Evolutionary conservation across 768 basidiomycete species (phyloP).

Genomic region (Tephrocybe sp.): DNA sequence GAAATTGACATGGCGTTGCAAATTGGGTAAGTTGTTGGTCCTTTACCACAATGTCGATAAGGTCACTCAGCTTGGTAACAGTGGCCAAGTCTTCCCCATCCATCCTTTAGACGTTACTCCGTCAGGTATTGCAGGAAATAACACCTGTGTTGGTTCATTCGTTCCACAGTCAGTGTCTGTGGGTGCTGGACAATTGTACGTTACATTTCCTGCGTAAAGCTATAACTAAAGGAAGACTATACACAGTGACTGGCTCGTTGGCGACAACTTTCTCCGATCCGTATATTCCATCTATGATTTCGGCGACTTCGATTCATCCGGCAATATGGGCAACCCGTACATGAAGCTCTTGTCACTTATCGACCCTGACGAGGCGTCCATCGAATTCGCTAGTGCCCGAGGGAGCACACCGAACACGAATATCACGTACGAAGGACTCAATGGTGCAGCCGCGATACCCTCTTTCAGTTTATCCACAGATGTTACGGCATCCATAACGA

Average conservation of each 20-base stretch:
- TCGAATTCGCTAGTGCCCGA: constrained; percentile 66
- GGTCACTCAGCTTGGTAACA: constrained; percentile 25
- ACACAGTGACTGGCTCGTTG: constrained; percentile 76
- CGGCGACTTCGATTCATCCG: constrained; percentile 69
- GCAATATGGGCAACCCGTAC: constrained; percentile 73
- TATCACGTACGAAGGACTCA: constrained; percentile 65
- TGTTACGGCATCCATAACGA: constrained; percentile 57
- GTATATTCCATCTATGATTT: constrained; percentile 85
- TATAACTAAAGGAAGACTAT: not conserved
- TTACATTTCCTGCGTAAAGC: constrained; percentile 8
- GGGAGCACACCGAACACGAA: constrained; percentile 65
- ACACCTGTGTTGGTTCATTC: constrained; percentile 72
- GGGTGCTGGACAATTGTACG: constrained; percentile 69
- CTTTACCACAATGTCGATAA: not conserved
- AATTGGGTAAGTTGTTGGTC: constrained; percentile 53
- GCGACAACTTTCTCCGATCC: constrained; percentile 82
- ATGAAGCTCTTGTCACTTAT: constrained; percentile 72
- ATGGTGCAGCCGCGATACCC: constrained; percentile 38
- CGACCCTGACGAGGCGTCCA: constrained; percentile 67
- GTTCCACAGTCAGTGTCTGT: constrained; percentile 60
- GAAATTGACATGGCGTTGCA: constrained; percentile 83
- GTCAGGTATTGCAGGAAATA: constrained; percentile 38
- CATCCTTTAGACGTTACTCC: constrained; percentile 79
- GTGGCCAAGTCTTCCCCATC: constrained; percentile 73
- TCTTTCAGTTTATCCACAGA: constrained; percentile 59